phyloP scores from a whole-genome alignment of 345 rosid genomes.

The Dipteronia sinensis region DNA sequence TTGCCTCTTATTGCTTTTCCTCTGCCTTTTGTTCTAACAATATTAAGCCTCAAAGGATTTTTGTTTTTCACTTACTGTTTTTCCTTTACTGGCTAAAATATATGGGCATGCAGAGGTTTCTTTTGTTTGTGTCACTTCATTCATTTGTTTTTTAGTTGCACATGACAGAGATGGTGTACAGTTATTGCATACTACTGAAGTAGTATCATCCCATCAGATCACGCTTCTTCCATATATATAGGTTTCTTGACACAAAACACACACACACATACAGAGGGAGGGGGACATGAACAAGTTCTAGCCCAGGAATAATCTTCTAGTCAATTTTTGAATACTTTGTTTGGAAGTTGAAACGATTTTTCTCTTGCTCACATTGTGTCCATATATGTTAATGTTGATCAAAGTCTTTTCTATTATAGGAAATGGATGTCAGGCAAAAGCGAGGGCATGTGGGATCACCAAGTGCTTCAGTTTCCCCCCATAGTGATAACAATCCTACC shows the following conservation, averaged over 20 bases:
- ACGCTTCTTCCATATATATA: neutral
- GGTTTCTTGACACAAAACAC: neutral
- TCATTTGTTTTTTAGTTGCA: neutral
- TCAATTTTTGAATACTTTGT: conserved; percentile 1
- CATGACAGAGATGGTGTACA: neutral
- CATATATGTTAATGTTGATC: conserved; percentile 25
- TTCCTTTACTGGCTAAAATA: neutral
- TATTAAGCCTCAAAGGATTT: neutral
- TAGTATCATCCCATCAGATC: neutral
- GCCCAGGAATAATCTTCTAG: neutral
- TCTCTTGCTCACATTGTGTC: conserved; percentile 13
- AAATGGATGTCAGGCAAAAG: conserved; percentile 74
- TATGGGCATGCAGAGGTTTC: neutral
- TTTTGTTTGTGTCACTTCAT: neutral
- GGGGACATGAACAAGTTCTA: neutral
- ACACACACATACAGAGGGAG: neutral
- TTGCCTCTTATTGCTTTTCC: neutral
- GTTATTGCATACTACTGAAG: neutral
- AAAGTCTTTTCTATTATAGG: conserved; percentile 46
- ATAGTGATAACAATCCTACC: conserved; percentile 47
- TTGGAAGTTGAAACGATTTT: conserved; percentile 3
- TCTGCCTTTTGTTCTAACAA: neutral
- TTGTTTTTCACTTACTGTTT: neutral
- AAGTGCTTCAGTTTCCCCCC: conserved; percentile 59
- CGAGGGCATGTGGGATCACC: conserved; percentile 71